A percentile compares a stretch with the other conserved stretches of the same genome.
Evolutionary conservation across 495 filamentous ascomycete genomes (phyloP).

Genomic region (Pyrenula aspistea): DNA sequence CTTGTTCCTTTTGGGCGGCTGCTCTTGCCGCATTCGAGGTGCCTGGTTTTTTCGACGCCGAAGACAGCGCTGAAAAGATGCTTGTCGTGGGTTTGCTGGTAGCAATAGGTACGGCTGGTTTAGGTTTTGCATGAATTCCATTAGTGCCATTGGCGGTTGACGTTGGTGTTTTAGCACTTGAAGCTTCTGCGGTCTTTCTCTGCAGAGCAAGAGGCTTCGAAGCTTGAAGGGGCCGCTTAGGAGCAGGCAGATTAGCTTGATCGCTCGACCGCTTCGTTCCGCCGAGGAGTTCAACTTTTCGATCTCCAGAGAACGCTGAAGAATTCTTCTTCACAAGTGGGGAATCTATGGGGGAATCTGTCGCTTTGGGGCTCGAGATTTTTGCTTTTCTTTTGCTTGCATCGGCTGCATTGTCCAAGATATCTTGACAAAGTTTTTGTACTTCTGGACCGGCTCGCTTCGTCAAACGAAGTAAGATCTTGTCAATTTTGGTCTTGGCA

Average conservation of each 20-base stretch:
- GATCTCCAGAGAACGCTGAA: constrained; percentile 12
- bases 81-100: constrained; percentile 37
- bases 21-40: constrained; percentile 41
- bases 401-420: constrained; percentile 43
- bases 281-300: constrained; percentile 14
- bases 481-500: constrained; percentile 55
- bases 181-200: constrained; percentile 8
- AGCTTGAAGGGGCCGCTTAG: constrained; percentile 23
- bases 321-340: constrained; percentile 14
- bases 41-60: constrained; percentile 49
- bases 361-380: constrained; percentile 16
- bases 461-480: constrained; percentile 45
- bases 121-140: constrained; percentile 19
- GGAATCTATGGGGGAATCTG: constrained; percentile 20
- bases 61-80: constrained; percentile 45
- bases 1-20: constrained; percentile 26
- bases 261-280: constrained; percentile 36
- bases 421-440: constrained; percentile 43
- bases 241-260: constrained; percentile 27
- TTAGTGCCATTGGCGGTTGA: constrained; percentile 5
- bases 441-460: constrained; percentile 55
- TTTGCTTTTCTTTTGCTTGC: constrained; percentile 38
- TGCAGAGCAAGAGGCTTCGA: constrained; percentile 12
- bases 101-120: constrained; percentile 27
- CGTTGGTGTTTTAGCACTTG: constrained; percentile 1